phyloP scores from a whole-genome alignment of 352 stramenopile species.

The Phytophthora pistaciae region DNA sequence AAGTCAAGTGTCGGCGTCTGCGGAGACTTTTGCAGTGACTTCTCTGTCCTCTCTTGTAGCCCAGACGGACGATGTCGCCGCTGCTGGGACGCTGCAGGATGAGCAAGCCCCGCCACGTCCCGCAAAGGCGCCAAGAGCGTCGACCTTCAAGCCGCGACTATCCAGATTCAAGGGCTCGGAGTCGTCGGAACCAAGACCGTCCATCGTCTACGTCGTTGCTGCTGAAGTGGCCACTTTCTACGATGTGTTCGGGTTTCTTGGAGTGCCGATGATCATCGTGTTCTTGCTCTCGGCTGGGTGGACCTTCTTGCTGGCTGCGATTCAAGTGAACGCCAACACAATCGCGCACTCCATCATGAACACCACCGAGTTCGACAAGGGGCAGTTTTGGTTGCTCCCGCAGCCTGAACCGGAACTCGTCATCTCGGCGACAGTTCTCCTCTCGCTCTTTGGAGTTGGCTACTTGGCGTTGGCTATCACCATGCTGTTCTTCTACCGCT shows the following conservation, averaged over 20 bases:
- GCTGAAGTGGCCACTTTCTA: conserved; percentile 33
- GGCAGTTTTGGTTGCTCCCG: conserved; percentile 57
- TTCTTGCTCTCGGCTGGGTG: conserved; percentile 45
- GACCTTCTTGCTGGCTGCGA: conserved; percentile 41
- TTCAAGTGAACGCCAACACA: conserved; percentile 42
- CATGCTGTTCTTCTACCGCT: conserved; percentile 43
- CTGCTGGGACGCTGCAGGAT: neutral
- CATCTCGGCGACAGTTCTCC: conserved; percentile 26
- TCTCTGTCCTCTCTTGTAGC: neutral
- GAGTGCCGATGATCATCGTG: conserved; percentile 44
- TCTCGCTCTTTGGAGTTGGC: conserved; percentile 37
- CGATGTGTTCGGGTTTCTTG: conserved; percentile 46
- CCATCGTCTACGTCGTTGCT: conserved; percentile 11
- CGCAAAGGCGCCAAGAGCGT: neutral
- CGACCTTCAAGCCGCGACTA: neutral
- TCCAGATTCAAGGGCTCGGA: neutral
- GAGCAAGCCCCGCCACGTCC: neutral
- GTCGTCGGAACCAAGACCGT: conserved; percentile 6
- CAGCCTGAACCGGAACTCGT: conserved; percentile 25
- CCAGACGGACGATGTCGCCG: neutral
- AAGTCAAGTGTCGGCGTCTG: neutral
- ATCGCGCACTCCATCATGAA: conserved; percentile 53
- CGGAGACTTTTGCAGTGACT: neutral
- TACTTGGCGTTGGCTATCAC: conserved; percentile 41
- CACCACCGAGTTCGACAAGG: conserved; percentile 46